These are phyloP conservation scores for Pythium vanterpoolii DNA, from an alignment of 352 stramenopile genomes.

Conservation along the genomic window DNA sequence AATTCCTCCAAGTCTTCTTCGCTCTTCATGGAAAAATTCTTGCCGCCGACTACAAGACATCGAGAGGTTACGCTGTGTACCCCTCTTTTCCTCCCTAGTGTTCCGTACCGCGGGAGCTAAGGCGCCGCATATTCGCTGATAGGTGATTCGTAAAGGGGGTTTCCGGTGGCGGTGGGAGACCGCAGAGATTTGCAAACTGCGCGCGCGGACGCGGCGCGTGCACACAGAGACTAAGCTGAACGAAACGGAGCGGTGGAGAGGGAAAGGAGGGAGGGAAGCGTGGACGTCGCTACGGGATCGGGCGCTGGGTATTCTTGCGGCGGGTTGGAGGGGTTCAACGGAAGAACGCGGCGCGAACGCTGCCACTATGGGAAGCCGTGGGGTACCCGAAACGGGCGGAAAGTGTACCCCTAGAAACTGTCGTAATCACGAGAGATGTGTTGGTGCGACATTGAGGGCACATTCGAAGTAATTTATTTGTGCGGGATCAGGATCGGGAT, in stretches of 20 bases:
- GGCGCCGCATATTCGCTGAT: conserved; percentile 17
- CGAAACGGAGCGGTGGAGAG: neutral
- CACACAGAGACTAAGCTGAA: neutral
- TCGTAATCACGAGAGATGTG: conserved; percentile 5
- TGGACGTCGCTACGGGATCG: conserved; percentile 12
- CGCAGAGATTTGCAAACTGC: conserved; percentile 13
- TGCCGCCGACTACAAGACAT: conserved; percentile 24
- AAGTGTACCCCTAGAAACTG: neutral
- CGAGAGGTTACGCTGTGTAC: neutral
- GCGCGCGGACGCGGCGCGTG: neutral
- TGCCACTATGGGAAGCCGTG: conserved; percentile 1
- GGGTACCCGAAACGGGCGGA: neutral
- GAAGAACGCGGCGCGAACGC: conserved; percentile 12
- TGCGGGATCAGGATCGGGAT: no score
- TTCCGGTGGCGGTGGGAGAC: neutral
- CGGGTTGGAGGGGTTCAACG: neutral
- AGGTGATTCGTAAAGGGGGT: neutral
- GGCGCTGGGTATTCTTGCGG: neutral
- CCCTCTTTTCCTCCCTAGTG: neutral
- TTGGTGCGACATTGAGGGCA: conserved; percentile 3
- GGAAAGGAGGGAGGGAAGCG: neutral
- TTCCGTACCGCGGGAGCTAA: conserved; percentile 21
- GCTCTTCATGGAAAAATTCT: conserved; percentile 79
- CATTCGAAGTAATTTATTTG: conserved; percentile 9
- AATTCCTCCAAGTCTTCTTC: conserved; percentile 84